Base-by-base conservation (phyloP, 192 early-diverging fungal genomes). In the Entomortierella beljakovae region DNA sequence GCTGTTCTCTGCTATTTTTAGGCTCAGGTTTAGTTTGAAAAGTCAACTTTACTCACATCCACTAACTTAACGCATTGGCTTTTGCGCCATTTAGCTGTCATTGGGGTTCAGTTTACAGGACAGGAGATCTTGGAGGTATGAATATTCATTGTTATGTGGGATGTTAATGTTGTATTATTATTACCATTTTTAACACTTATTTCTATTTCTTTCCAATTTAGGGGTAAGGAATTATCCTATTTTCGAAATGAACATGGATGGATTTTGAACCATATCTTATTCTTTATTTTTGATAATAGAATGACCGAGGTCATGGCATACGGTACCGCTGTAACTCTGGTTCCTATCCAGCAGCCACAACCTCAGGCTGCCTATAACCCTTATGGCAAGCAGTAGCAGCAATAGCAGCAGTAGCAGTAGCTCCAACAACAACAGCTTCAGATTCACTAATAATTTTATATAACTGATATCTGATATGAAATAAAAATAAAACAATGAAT, bases 231-330 rank as follows among this genome's bases (percentile, higher is more conserved):
- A 32, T 13, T 29, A 2, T 29, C 31, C 18, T 6, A 35, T 46
- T 57, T 15, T 37, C 29, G 10, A n/a, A n/a, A n/a, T n/a, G n/a
- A n/a, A n/a, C n/a, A n/a, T n/a, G n/a, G n/a, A n/a, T n/a, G n/a
- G n/a, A n/a, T n/a, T n/a, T n/a, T n/a, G n/a, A n/a, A n/a, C n/a
- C n/a, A n/a, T n/a, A n/a, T n/a, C n/a, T n/a, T n/a, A n/a, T n/a
- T n/a, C n/a, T n/a, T n/a, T 43, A 20, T 38, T 56, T 32, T 23
- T 25, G 15, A 2, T 25, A 22, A 23, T 74, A 74, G 71, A 55
- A 74, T 74, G 63, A 74, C 71, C 9, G 71, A 74, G 22, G 71
- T 74, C 13, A 74, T 74, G 71, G 49, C 71, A 10, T 74, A 74
- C 58, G 74, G 61, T 37, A 68, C 65, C 18, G 66, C 66, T 23